These are phyloP conservation scores for Carnegiea gigantea DNA, from an alignment of 179 eudicot species.

Conservation along the genomic window DNA sequence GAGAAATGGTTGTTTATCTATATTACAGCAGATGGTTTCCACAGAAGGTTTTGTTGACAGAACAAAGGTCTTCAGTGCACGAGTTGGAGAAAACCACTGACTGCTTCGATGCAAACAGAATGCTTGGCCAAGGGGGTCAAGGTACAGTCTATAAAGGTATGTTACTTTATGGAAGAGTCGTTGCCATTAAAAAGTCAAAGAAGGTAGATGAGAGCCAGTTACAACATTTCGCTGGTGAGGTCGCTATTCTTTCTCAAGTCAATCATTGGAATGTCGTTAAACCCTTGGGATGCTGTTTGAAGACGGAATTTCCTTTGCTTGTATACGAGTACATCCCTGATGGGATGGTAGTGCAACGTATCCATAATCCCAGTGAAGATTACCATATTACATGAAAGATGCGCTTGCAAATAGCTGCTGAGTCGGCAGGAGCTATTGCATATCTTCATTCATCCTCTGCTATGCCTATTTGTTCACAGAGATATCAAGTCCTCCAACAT, in stretches of 20 bases:
- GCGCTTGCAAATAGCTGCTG: constrained; percentile 19
- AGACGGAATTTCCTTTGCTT: too few relatives aligned
- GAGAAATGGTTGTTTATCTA: constrained; percentile 14
- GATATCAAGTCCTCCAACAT: constrained; percentile 19
- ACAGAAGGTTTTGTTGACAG: constrained; percentile 13
- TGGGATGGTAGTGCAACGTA: too few relatives aligned
- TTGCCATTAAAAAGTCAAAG: too few relatives aligned
- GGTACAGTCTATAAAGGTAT: neutral
- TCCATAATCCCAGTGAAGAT: constrained; percentile 23
- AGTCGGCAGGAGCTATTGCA: constrained; percentile 23
- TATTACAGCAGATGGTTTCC: constrained; percentile 19
- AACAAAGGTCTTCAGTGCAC: constrained; percentile 19
- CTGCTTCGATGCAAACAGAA: constrained; percentile 13
- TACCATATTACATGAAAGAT: constrained; percentile 15
- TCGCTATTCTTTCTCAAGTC: constrained; percentile 12
- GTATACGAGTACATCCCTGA: too few relatives aligned
- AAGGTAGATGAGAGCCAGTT: neutral
- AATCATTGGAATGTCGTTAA: neutral
- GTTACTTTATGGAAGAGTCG: too few relatives aligned
- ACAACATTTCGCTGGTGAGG: constrained; percentile 21
- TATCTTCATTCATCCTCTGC: constrained; percentile 21
- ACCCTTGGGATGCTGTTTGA: neutral
- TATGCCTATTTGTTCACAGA: constrained; percentile 14
- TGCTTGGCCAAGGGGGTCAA: constrained; percentile 25
- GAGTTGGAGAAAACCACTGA: constrained; percentile 22